Base-by-base conservation (phyloP, 2,329 filamentous ascomycete species). In the Lachnellula hyalina region DNA sequence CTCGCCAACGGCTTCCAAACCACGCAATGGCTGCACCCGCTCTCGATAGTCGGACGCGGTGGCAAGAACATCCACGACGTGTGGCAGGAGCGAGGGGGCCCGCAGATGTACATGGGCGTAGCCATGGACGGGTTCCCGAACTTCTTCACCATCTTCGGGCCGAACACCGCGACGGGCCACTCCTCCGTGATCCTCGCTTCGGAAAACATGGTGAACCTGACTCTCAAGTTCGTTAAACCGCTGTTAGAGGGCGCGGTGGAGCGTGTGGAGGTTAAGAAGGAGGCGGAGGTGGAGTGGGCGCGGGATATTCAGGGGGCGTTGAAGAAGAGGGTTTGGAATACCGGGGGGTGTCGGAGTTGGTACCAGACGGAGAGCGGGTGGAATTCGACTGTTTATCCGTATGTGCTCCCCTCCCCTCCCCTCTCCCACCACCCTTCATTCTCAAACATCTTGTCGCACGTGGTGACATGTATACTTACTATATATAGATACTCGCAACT, bases 141-240 rank as follows among this genome's bases (percentile, higher is more conserved):
- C 59, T 80, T 83, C 64, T 83, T 84, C 68, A 74, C 81, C 52
- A 71, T 83, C 7, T 79, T 80, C 54, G 81, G 81, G 0, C 81
- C 81, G 1, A 85, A 85, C 59, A 82, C 78, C 0, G 77, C 72
- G 0, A 84, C 81, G 0, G 82, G 81, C 0, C 81, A 84, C 65
- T 75, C 72, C 2, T 78, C 74, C 28, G 80, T 83, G 5, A 78
- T 84, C 40, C 71, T 83, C 53, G 77, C 79, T 0, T 73, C 73
- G 2, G 82, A 84, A 62, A 82, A 81, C 62, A 79, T 79, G 70
- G 73, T 82, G 34, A 75, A 78, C 42, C 78, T 80, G 63, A 74
- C 73, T 1, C 59, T 84, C 21, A 78, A 78, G 2, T 78, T 84
- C 60, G 76, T 83, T 58, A 75, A 75, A 58, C 74, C 76, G 2